Percentiles rank a stretch among this genome's conserved stretches.
Evolutionary conservation across 2,329 filamentous ascomycete genomes (phyloP).

Genomic region (Zasmidium cellare): DNA sequence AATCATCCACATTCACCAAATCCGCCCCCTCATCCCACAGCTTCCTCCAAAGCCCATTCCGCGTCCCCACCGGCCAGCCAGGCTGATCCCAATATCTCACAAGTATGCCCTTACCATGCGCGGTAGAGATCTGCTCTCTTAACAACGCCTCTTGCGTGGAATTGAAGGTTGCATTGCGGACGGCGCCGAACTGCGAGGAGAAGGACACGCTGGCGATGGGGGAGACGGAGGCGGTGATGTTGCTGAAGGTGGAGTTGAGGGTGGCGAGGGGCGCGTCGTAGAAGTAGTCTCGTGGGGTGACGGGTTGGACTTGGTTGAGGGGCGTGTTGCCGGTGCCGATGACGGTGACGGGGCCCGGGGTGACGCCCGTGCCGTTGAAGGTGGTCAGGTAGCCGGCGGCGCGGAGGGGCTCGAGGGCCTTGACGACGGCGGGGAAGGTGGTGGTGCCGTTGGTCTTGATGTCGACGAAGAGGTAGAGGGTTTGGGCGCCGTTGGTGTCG

Average conservation of each 20-base stretch:
- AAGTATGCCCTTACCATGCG: slow-evolving; percentile 58
- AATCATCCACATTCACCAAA: slow-evolving; percentile 64
- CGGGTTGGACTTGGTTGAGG: slow-evolving; percentile 47
- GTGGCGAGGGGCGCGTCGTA: slow-evolving; percentile 58
- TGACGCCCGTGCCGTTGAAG: slow-evolving; percentile 50
- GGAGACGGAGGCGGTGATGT: slow-evolving; percentile 51
- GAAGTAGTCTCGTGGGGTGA: slow-evolving; percentile 52
- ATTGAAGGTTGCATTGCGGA: slow-evolving; percentile 41
- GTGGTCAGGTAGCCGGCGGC: slow-evolving; percentile 54
- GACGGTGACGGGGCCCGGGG: slow-evolving; percentile 56
- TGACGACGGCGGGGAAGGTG: slow-evolving; percentile 58
- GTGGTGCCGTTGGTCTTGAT: slow-evolving; percentile 59
- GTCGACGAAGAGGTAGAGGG: slow-evolving; percentile 65
- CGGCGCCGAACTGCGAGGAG: slow-evolving; percentile 41
- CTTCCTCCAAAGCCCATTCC: slow-evolving; percentile 60
- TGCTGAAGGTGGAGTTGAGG: slow-evolving; percentile 42
- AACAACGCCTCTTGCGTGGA: slow-evolving; percentile 53
- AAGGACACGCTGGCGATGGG: slow-evolving; percentile 59
- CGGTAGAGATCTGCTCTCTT: slow-evolving; percentile 52
- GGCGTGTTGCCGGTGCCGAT: slow-evolving; percentile 61
- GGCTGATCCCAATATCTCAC: slow-evolving; percentile 66
- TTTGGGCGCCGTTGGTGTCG: slow-evolving; percentile 57
- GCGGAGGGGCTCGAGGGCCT: slow-evolving; percentile 59
- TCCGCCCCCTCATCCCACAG: slow-evolving; percentile 60
- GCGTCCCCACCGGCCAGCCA: slow-evolving; percentile 57